Percentiles rank a stretch among this genome's conserved stretches.
Conservation (phyloP, 2,329 filamentous ascomycete genomes). For the Rhynchosporium secalis region DNA sequence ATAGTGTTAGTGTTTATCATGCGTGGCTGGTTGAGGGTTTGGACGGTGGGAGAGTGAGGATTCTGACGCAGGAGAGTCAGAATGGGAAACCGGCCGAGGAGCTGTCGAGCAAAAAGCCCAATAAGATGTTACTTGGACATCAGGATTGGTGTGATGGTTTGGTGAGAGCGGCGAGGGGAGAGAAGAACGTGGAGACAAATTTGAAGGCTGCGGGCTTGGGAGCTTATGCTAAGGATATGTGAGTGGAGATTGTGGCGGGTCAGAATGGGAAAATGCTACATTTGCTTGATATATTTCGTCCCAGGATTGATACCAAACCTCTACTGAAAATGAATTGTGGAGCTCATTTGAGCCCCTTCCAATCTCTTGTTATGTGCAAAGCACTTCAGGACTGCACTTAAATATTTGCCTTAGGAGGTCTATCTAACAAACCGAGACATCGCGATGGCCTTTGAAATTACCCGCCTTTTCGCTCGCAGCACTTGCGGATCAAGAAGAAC, state of each 20-base stretch:
- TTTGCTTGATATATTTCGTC: too few species aligned
- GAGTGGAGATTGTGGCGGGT: background rate
- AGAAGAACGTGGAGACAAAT: slow-evolving; percentile 1
- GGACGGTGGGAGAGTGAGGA: background rate
- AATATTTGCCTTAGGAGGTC: too few species aligned
- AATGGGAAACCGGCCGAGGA: slow-evolving; percentile 3
- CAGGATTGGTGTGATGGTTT: slow-evolving; percentile 10
- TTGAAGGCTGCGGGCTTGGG: slow-evolving; percentile 5
- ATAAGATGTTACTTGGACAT: slow-evolving; percentile 7
- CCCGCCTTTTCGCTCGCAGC: too few species aligned
- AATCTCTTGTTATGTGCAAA: too few species aligned
- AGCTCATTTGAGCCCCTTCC: too few species aligned
- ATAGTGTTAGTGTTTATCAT: slow-evolving; percentile 5
- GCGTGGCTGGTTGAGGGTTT: slow-evolving; percentile 12
- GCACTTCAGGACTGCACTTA: too few species aligned
- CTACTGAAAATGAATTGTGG: too few species aligned
- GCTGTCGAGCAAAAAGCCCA: slow-evolving; percentile 6
- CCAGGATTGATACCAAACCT: too few species aligned
- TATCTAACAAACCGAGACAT: too few species aligned
- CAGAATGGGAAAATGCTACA: too few species aligned
- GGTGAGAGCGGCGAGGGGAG: background rate
- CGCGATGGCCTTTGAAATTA: too few species aligned
- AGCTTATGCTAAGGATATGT: slow-evolving; percentile 1
- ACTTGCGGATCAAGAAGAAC: too few species aligned
- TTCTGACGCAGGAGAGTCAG: slow-evolving; percentile 11